Base-by-base conservation (phyloP, 345 rosid species). In the Eucalyptus dawsonii region DNA sequence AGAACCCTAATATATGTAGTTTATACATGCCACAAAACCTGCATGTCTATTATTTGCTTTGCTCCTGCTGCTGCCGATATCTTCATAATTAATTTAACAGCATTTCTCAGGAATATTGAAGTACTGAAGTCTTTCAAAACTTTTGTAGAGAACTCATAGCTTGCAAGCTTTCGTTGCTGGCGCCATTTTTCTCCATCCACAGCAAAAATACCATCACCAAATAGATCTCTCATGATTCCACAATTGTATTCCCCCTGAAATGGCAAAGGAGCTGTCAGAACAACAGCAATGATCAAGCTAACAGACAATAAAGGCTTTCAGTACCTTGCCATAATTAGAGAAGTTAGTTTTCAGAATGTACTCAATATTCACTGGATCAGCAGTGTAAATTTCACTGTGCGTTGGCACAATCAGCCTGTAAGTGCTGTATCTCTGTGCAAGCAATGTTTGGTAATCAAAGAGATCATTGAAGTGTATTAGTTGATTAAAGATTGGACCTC, bases 121-220 rank as follows among this genome's bases (percentile, higher is more conserved):
- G 91, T 81, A 88, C 93, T 92, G 86, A 90, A 91, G 50, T 90
- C 92, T 87, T 93, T 92, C 89, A 90, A 51, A 67, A 90, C 89
- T 90, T 90, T 92, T 40, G 93, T 93, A 9, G 93, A 90, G 93
- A 93, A 92, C 76, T 93, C 93, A 83, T 88, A 88, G 92, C 93
- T 93, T 25, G 93, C 93, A 88, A 90, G 93, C 89, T 92, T 92
- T 88, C 94, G 29, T 58, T 91, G 92, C 88, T 91, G 93, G 76
- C 92, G 90, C 93, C 94, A 93, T 83, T 91, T 91, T 85, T 91
- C 91, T 86, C 94, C 93, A 90, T 93, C 92, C 34, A 89, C 93
- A 17, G 92, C 90, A 86, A 92, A 92, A 69, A 93, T 91, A 21
- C 94, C 94, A 90, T 91, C 92, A 80, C 93, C 93, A 87, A 90